Evolutionary conservation across 129 eudicot genomes (phyloP).

Genomic region (Smallanthus sonchifolius): DNA sequence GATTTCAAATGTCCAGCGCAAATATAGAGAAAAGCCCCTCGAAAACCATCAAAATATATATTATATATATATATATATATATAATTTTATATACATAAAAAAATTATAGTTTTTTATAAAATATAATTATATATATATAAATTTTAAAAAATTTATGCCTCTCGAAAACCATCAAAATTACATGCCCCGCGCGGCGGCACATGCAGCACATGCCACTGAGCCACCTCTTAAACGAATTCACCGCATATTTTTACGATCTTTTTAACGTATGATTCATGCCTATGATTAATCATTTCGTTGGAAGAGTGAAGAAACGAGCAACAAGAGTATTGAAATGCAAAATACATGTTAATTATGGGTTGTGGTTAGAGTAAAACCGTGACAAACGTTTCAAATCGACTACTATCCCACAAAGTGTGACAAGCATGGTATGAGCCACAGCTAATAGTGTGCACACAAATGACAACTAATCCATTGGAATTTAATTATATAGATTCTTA

Average conservation of each 20-base stretch:
- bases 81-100: no score
- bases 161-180: no score
- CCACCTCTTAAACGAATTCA: background rate
- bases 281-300: background rate
- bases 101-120: no score
- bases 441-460: constrained; percentile 3
- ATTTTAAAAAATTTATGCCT: no score
- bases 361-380: constrained; percentile 24
- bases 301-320: constrained; percentile 1
- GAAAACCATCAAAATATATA: no score
- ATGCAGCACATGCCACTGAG: no score
- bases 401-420: constrained; percentile 16
- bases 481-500: background rate
- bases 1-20: no score
- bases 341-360: constrained; percentile 31
- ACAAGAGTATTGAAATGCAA: constrained; percentile 21
- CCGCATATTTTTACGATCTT: background rate
- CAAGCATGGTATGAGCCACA: background rate
- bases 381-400: constrained; percentile 25
- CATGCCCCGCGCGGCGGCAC: no score
- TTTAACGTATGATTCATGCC: background rate
- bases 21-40: no score
- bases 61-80: no score
- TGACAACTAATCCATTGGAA: background rate
- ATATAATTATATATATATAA: no score